Base-by-base conservation (phyloP, 2,329 filamentous ascomycete species). In the Teratosphaeria destructans region DNA sequence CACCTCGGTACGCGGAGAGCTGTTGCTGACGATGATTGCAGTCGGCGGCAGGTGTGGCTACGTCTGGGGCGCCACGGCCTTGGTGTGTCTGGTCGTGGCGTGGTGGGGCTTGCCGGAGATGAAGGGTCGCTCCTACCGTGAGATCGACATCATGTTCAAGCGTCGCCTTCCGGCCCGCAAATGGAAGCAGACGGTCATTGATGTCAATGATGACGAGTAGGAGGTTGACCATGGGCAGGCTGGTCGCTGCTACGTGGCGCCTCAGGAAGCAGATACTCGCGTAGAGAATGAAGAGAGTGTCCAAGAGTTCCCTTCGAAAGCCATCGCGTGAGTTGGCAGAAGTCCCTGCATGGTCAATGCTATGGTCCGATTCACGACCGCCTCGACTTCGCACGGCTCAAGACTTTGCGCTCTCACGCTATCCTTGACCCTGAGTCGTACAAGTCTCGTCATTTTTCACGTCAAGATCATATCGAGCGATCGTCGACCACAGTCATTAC, bases 151-250 rank as follows among this genome's bases (percentile, higher is more conserved):
- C 65, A 57, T 84, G 68, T 84, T 83, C 76, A 77, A 75, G 58
- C 80, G 83, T 66, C 71, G 71, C 57, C 71, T 85, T 34, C 76
- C 71, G 0, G 82, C 83, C 65, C 79, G 83, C 68, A 68, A 82
- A 67, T 82, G 78, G 78, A 81, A 77, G 72, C 70, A 80, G 71
- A 84, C 81, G 0, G 73, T 74, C 1, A 65, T 88, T 70, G 80
- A 85, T 67, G 72, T 85, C 58, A 70, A 80, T 26, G 84, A 85
- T 67, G 82, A 87, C 71, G 81, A 85, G 77, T 87, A 86, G 57
- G 23, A 86, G 57, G 23, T 35, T 49, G 19, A 7, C 43, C 43
- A 1, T 6, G 19, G 19, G n/a, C 43, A 49, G 43, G 43, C 43
- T 49, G 23, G 11, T 39, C 16, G 43, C 43, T 26, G 43, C 43